Evolutionary conservation across 2,329 filamentous ascomycete genomes (phyloP).

Genomic region (Fulvia fulva): DNA sequence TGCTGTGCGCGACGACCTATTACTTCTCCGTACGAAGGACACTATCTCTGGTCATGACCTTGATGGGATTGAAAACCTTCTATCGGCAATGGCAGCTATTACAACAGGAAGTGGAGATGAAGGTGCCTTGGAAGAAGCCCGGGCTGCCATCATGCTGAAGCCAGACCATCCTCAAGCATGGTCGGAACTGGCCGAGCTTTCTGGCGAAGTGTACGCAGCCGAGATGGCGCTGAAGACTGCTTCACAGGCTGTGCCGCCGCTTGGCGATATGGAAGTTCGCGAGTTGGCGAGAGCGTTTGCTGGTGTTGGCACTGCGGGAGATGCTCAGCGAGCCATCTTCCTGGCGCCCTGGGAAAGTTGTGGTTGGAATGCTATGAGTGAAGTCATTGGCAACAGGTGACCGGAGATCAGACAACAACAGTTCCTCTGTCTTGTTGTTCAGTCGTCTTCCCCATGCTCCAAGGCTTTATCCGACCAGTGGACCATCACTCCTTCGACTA

Average conservation of each 20-base stretch:
- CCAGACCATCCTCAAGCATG: conserved; percentile 78
- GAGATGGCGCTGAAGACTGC: conserved; percentile 83
- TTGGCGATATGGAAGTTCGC: conserved; percentile 62
- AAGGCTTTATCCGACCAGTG: no score
- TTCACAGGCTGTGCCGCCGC: conserved; percentile 66
- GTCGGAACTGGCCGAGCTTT: conserved; percentile 64
- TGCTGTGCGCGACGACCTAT: conserved; percentile 74
- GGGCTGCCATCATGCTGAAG: conserved; percentile 73
- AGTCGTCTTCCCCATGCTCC: no score
- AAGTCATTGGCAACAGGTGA: no score
- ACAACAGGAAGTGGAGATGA: conserved; percentile 45
- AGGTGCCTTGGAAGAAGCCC: conserved; percentile 60
- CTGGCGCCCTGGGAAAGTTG: conserved; percentile 68
- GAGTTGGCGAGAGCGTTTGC: conserved; percentile 71
- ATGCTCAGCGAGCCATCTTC: conserved; percentile 74
- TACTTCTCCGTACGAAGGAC: conserved; percentile 65
- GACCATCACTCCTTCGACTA: no score
- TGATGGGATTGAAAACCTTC: conserved; percentile 66
- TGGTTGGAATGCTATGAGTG: conserved; percentile 20
- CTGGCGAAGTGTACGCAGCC: conserved; percentile 54
- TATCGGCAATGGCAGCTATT: conserved; percentile 68
- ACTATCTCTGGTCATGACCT: conserved; percentile 60
- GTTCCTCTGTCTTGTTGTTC: no score
- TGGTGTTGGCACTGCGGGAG: conserved; percentile 64
- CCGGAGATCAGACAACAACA: no score